A percentile compares a stretch with the other conserved stretches of the same genome.
Evolutionary conservation across 2,329 filamentous ascomycete genomes (phyloP).

Genomic region (Xylariaceae sp.): DNA sequence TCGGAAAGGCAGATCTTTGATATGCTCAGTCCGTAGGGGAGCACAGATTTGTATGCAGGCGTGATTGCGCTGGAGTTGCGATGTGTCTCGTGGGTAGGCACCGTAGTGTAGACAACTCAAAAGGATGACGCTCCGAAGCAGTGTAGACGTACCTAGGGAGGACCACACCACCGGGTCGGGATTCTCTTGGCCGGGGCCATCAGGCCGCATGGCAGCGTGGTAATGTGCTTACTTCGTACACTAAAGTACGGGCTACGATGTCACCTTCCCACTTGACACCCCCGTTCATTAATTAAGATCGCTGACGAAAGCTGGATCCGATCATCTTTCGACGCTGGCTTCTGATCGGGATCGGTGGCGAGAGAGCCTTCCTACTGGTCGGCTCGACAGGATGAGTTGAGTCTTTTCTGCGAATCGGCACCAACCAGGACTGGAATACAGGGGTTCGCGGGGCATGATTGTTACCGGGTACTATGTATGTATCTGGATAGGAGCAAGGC

Average conservation of each 20-base stretch:
- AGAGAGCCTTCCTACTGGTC: background rate
- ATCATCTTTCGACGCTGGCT: background rate
- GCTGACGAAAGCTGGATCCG: background rate
- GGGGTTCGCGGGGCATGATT: background rate
- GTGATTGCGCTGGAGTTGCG: too few relatives aligned
- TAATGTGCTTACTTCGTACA: conserved; percentile 10
- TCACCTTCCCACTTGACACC: background rate
- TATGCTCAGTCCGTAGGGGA: too few relatives aligned
- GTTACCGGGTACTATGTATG: background rate
- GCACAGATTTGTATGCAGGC: too few relatives aligned
- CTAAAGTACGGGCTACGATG: too few relatives aligned
- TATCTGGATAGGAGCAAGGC: background rate
- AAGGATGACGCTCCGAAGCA: background rate
- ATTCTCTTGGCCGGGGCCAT: conserved; percentile 12
- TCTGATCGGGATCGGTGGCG: background rate
- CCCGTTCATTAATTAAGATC: too few relatives aligned
- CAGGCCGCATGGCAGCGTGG: conserved; percentile 11
- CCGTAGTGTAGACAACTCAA: too few relatives aligned
- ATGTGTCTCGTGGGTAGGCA: too few relatives aligned
- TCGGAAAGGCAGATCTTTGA: too few relatives aligned
- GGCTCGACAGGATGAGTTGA: background rate
- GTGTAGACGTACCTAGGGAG: background rate
- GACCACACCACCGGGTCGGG: conserved; percentile 14
- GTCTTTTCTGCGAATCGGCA: background rate
- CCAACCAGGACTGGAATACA: background rate